Conservation (phyloP, 306 rosid genomes). For the Adenanthera pavonina region DNA sequence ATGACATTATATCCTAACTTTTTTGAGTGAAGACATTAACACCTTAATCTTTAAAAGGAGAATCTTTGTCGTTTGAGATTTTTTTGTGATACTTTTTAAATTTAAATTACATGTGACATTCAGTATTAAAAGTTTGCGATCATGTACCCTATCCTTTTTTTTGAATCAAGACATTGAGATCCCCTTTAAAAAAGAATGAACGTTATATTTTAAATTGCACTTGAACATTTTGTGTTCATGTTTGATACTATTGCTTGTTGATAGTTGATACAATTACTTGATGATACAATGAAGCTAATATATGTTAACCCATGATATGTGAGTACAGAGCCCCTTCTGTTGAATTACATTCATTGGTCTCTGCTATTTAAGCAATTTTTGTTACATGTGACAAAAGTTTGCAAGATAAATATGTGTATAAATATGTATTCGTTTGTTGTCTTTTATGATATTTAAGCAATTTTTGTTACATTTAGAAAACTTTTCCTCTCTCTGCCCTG, state of each 20-base stretch:
- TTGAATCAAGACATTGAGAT: too few species aligned
- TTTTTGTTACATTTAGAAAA: constrained; percentile 19
- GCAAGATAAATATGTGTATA: constrained; percentile 1
- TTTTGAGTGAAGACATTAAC: not conserved
- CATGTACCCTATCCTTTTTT: too few species aligned
- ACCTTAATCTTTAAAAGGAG: not conserved
- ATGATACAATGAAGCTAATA: not conserved
- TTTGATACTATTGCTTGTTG: not conserved
- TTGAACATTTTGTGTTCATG: not conserved
- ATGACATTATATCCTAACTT: not conserved
- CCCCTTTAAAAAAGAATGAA: too few species aligned
- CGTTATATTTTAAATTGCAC: not conserved
- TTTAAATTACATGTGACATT: not conserved
- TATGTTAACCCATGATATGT: not conserved
- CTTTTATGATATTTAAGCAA: not conserved
- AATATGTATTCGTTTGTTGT: constrained; percentile 19
- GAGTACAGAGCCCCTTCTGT: not conserved
- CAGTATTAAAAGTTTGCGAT: too few species aligned
- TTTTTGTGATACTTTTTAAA: not conserved
- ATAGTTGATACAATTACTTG: too few species aligned
- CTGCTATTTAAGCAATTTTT: not conserved
- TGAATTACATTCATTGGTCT: not conserved
- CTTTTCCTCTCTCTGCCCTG: not conserved
- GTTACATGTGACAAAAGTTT: too few species aligned
- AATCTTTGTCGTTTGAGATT: not conserved